phyloP scores from a whole-genome alignment of 192 early-diverging fungal species.

The Gigaspora rosea region DNA sequence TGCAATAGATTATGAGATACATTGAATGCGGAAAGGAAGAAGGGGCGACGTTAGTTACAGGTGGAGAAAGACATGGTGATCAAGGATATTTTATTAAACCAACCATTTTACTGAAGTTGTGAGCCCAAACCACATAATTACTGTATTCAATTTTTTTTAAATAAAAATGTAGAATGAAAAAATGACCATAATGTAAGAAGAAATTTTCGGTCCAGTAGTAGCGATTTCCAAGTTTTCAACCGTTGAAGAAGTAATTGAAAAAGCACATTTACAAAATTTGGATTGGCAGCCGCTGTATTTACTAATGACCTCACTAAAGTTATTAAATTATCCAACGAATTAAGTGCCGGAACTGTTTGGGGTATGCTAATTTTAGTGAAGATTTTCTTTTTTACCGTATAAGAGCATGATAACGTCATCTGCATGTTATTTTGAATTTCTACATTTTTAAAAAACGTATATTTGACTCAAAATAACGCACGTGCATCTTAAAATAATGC shows the following conservation, averaged over 20 bases:
- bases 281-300: constrained; percentile 74
- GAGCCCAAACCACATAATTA: background rate
- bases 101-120: constrained; percentile 65
- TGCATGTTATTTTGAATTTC: no score
- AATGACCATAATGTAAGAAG: constrained; percentile 64
- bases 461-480: no score
- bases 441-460: no score
- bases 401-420: no score
- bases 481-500: no score
- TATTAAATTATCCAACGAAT: constrained; percentile 45
- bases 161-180: constrained; percentile 35
- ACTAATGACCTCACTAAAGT: constrained; percentile 63
- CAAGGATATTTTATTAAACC: constrained; percentile 81
- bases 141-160: no score
- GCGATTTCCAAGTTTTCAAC: constrained; percentile 72
- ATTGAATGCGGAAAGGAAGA: no score
- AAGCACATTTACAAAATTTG: constrained; percentile 76
- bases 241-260: constrained; percentile 72
- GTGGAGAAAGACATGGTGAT: no score
- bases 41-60: no score
- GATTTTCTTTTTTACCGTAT: no score
- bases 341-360: constrained; percentile 69
- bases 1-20: no score
- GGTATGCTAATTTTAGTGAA: constrained; percentile 27
- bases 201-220: constrained; percentile 88